Evolutionary conservation across 441 rosid species (phyloP), one percentile per base, ranked within the genome.

Genomic region (Erodium moschatum): DNA sequence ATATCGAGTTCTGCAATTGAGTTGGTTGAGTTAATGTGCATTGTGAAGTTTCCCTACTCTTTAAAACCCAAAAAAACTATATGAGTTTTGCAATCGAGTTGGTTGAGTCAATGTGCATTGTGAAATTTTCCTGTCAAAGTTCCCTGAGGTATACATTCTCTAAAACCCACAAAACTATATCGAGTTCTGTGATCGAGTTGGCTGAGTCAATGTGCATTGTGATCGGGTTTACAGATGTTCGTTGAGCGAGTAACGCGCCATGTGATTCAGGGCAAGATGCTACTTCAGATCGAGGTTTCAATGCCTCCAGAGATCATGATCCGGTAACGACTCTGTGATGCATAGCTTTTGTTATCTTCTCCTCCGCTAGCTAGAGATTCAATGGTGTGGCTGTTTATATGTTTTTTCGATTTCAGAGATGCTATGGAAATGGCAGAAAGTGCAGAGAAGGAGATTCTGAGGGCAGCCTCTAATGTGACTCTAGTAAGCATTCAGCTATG

Each of bases 401-500:
- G 8, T 35, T 35, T 35, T 35, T 35, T 35, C 27, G 40, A 1
- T 35, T 35, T 0, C 13, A 54, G 96, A 76, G 91, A 93, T 1
- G 98, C 96, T 63, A 86, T 77, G 86, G 79, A 78, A 75, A 71
- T 82, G 2, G 96, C 91, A n/a, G 84, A 76, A 78, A 82, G 78
- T 70, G 96, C 89, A 38, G 92, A 89, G 69, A 66, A 78, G 72
- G 88, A 84, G 82, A 85, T 89, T 64, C 21, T 81, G 73, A 84
- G 81, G 79, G 81, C 79, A 21, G 78, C 75, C 18, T 72, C 84
- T 3, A 66, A 83, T 76, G 76, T 89, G 48, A 75, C 82, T 69
- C 87, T 76, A 56, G 88, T 81, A 73, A 76, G 85, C 78, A 70
- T 88, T 72, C 89, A 85, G 74, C 84, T 88, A 5, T 80, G 89